Evolutionary conservation across 2,329 filamentous ascomycete genomes (phyloP), one percentile per base, ranked within the genome.

Genomic region (Ceratocystis alfenasii): DNA sequence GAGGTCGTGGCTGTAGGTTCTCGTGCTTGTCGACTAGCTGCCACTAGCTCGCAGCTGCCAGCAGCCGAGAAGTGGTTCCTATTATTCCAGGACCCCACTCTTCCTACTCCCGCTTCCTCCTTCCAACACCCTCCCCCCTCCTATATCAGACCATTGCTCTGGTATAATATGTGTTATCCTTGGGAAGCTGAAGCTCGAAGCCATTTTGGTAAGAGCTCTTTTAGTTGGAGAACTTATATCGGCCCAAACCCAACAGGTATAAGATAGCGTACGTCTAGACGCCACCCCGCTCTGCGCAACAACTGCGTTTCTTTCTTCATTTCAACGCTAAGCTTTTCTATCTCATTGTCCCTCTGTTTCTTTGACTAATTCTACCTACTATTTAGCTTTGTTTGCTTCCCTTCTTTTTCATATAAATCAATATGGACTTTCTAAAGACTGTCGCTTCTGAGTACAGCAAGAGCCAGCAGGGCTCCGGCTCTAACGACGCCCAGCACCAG

Each of bases 401-500:
- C 30, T 7, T 41, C 15, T 25, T 57, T 22, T 17, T 22, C 41
- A 28, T n/a, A 44, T 17, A 12, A 8, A 30, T 22, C 41, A 65
- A 28, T 28, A 67, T 67, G 66, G 66, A 67, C 33, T 67, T 65
- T 36, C 57, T 67, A 46, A 67, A 67, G 63, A 67, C 28, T 41
- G 66, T 62, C 59, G 66, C 66, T n/a, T 53, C 64, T 12, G 66
- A 67, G 22, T 67, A 67, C 57, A 41, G 45, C 46, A 67, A 67
- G 59, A 60, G 60, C 45, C 63, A 67, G 36, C 62, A 64, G n/a
- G 61, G 41, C 44, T 64, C 62, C 28, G 53, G 53, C 41, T 33
- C 45, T 62, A 50, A 63, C 33, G 28, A 28, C 20, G 20, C 48
- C 12, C 45, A 46, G 22, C 62, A 63, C n/a, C 25, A 53, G 44